A percentile compares a stretch with the other conserved stretches of the same genome.
Evolutionary conservation across 495 filamentous ascomycete genomes (phyloP).

Genomic region (Daldinia childiae): DNA sequence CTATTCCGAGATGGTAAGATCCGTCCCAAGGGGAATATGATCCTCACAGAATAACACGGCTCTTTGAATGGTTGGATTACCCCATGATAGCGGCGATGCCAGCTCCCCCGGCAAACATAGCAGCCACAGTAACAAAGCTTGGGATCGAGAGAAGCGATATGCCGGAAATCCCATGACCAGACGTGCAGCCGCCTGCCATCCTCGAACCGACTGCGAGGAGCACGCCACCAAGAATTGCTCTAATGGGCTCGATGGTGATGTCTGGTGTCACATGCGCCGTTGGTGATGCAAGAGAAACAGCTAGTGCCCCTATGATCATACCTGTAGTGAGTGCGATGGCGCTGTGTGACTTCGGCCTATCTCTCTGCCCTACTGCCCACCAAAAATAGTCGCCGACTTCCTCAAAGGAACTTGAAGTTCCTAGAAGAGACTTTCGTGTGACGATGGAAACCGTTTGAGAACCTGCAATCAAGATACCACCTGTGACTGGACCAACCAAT

Average conservation of each 20-base stretch:
- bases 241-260: slow-evolving; percentile 43
- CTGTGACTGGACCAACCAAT: slow-evolving; percentile 51
- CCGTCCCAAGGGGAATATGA: background rate
- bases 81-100: slow-evolving; percentile 17
- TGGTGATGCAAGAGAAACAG: slow-evolving; percentile 44
- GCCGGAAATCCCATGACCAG: slow-evolving; percentile 68
- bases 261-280: slow-evolving; percentile 35
- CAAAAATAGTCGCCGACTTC: slow-evolving; percentile 60
- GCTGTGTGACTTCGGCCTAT: slow-evolving; percentile 43
- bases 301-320: slow-evolving; percentile 53
- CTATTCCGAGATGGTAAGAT: background rate
- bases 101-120: slow-evolving; percentile 60
- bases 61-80: slow-evolving; percentile 2
- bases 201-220: slow-evolving; percentile 63
- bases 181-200: slow-evolving; percentile 67
- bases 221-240: slow-evolving; percentile 57
- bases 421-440: slow-evolving; percentile 54
- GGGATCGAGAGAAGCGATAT: slow-evolving; percentile 60
- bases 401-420: slow-evolving; percentile 63
- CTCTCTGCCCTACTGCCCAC: slow-evolving; percentile 45
- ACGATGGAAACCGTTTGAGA: slow-evolving; percentile 59
- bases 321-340: slow-evolving; percentile 58
- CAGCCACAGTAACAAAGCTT: slow-evolving; percentile 61
- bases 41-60: background rate
- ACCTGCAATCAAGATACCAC: slow-evolving; percentile 60